phyloP scores from a whole-genome alignment of 2,329 filamentous ascomycete genomes.

The Diaporthe vexans region DNA sequence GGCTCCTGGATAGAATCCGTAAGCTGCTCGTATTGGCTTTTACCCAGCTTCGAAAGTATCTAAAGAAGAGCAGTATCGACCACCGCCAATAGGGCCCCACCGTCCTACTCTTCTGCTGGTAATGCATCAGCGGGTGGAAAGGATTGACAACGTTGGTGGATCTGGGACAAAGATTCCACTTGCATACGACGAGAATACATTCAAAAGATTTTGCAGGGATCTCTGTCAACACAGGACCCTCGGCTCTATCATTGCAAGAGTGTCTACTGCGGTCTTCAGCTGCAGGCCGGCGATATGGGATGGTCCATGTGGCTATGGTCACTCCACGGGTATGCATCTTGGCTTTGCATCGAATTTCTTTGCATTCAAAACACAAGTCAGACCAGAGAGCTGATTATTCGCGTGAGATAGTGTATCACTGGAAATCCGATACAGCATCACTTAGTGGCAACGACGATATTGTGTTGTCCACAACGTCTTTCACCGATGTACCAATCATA shows the following conservation, averaged over 20 bases:
- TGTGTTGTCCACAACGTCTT: conserved; percentile 44
- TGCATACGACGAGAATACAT: conserved; percentile 39
- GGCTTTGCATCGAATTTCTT: no score
- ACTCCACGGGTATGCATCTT: no score
- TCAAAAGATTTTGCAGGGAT: not conserved
- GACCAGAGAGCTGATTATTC: no score
- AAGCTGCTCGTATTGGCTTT: not conserved
- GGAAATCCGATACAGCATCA: conserved; percentile 45
- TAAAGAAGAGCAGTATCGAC: not conserved
- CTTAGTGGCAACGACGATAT: conserved; percentile 37
- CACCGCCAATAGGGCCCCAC: not conserved
- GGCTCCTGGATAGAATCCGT: not conserved
- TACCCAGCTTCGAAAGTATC: not conserved
- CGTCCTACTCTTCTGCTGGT: not conserved
- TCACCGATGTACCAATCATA: conserved; percentile 38
- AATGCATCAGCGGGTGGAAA: not conserved
- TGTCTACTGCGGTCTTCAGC: no score
- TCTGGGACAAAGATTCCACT: conserved; percentile 33
- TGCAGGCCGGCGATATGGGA: no score
- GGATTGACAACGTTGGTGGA: not conserved
- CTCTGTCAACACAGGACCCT: no score
- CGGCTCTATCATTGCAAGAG: no score
- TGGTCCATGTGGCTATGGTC: no score
- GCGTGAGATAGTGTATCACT: conserved; percentile 44
- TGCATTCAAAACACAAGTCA: no score